Evolutionary conservation across 306 rosid genomes (phyloP).

Genomic region (Begonia fuchsioides): DNA sequence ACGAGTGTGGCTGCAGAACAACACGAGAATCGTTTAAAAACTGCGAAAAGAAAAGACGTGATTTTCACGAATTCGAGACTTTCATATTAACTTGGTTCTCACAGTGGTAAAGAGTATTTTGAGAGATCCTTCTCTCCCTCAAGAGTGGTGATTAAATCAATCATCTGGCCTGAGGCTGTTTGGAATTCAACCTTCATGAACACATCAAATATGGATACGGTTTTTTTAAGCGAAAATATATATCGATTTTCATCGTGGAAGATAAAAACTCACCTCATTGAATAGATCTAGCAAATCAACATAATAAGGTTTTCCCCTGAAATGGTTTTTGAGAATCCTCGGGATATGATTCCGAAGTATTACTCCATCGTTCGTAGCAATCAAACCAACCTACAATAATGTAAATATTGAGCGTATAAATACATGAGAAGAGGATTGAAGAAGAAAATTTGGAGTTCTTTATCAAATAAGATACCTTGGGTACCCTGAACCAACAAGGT

Average conservation of each 20-base stretch:
- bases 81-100: constrained; percentile 19
- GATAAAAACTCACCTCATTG: constrained; percentile 45
- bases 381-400: constrained; percentile 51
- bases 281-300: constrained; percentile 80
- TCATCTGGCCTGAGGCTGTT: constrained; percentile 96
- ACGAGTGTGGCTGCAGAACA: constrained; percentile 76
- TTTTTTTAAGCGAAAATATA: not conserved
- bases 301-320: constrained; percentile 62
- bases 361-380: constrained; percentile 76
- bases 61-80: not conserved
- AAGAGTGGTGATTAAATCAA: constrained; percentile 75
- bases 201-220: not conserved
- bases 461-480: constrained; percentile 18
- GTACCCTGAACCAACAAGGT: constrained; percentile 39
- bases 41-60: not conserved
- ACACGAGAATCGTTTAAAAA: not conserved
- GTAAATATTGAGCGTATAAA: too few relatives aligned
- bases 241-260: constrained; percentile 1
- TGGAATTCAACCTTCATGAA: constrained; percentile 75
- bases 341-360: constrained; percentile 63
- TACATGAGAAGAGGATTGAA: not conserved
- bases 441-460: not conserved
- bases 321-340: constrained; percentile 64
- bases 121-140: constrained; percentile 89
- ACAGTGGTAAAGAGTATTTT: constrained; percentile 71